Evolutionary conservation across 768 basidiomycete genomes (phyloP).

Genomic region (Fomitopsis serialis): DNA sequence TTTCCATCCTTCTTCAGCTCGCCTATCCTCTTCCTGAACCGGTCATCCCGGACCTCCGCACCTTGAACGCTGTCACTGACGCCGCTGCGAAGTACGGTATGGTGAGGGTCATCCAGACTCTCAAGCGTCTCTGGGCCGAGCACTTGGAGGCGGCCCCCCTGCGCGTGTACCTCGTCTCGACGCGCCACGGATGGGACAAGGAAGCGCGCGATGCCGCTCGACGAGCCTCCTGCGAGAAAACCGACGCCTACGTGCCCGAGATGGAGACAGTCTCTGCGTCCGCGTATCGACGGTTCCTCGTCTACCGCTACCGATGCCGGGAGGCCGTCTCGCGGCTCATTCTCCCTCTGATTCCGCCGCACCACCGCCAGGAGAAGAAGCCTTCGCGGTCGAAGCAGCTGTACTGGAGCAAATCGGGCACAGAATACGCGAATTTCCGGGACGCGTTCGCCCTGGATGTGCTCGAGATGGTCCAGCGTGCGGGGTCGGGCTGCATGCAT

Average conservation of each 20-base stretch:
- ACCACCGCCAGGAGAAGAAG: no score
- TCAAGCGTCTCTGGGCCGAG: slow-evolving; percentile 1
- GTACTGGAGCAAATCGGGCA: no score
- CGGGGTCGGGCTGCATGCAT: no score
- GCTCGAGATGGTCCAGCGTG: no score
- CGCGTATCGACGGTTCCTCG: slow-evolving; percentile 4
- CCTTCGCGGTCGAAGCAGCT: no score
- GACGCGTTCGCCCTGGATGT: no score
- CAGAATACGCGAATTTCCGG: no score
- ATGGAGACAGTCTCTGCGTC: slow-evolving; percentile 11
- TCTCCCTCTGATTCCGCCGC: no score
- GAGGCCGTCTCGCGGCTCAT: no score
- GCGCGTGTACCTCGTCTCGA: slow-evolving; percentile 11
- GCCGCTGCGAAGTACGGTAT: slow-evolving; percentile 21
- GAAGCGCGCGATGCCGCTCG: slow-evolving; percentile 11
- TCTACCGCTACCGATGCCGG: background rate
- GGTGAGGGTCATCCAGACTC: slow-evolving; percentile 4
- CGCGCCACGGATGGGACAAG: slow-evolving; percentile 12
- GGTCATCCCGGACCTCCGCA: background rate
- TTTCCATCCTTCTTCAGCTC: slow-evolving; percentile 16
- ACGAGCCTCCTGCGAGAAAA: background rate
- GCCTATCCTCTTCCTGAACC: slow-evolving; percentile 14
- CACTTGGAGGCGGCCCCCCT: slow-evolving; percentile 4
- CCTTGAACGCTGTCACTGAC: slow-evolving; percentile 12
- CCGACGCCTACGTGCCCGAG: slow-evolving; percentile 5